Conservation (phyloP, 768 basidiomycete genomes). For the Tylopilus rubrobrunneus region DNA sequence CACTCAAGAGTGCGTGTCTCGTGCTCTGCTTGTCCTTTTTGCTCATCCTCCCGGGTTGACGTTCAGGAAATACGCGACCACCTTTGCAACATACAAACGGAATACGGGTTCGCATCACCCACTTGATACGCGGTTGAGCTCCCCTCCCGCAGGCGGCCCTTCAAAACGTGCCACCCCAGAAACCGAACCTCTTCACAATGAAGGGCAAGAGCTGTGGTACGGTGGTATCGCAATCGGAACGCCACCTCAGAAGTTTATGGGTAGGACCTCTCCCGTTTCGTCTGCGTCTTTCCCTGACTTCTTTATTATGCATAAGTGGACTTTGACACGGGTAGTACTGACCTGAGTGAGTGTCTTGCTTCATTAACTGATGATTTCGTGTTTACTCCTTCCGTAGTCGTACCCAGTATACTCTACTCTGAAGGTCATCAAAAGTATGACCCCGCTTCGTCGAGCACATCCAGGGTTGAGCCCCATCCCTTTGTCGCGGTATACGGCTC, state of each 20-base stretch:
- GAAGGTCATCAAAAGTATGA: constrained; percentile 27
- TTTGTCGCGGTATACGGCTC: constrained; percentile 38
- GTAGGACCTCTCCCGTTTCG: constrained; percentile 16
- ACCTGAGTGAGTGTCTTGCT: constrained; percentile 29
- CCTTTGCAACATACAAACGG: constrained; percentile 30
- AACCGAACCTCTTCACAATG: constrained; percentile 26
- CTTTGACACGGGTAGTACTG: constrained; percentile 50
- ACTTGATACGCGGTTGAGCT: constrained; percentile 12
- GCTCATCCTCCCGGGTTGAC: not conserved
- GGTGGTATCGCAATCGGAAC: constrained; percentile 44
- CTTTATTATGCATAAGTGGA: constrained; percentile 32
- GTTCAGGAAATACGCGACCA: constrained; percentile 39
- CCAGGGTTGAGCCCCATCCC: not conserved
- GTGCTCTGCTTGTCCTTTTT: not conserved
- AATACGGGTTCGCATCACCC: not conserved
- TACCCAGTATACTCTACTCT: constrained; percentile 25
- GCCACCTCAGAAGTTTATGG: constrained; percentile 37
- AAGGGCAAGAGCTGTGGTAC: constrained; percentile 34
- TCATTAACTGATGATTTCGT: not conserved
- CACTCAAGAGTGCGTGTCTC: constrained; percentile 5
- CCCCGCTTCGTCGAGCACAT: constrained; percentile 23
- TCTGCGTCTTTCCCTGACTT: not conserved
- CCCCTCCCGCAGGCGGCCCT: not conserved
- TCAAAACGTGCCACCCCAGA: constrained; percentile 18
- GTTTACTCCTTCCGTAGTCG: constrained; percentile 25